Evolutionary conservation across 2,329 filamentous ascomycete genomes (phyloP).

Genomic region (Alternaria angustiovoidea): DNA sequence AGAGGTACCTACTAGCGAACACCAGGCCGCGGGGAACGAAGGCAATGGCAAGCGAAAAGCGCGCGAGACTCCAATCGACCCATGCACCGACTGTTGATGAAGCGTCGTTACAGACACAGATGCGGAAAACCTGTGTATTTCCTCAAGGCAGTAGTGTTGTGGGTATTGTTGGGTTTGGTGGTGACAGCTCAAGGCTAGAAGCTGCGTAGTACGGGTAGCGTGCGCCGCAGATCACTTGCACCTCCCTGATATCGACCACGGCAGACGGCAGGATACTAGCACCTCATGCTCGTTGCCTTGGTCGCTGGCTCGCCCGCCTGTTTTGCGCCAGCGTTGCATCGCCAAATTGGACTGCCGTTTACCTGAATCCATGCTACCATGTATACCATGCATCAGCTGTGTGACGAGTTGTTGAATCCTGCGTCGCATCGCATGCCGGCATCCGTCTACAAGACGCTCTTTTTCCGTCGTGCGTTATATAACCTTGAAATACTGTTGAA

Average conservation of each 20-base stretch:
- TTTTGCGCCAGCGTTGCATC: background rate
- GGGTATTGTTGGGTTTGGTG: slow-evolving; percentile 19
- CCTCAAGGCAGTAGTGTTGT: slow-evolving; percentile 11
- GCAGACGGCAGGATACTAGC: background rate
- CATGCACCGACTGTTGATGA: slow-evolving; percentile 26
- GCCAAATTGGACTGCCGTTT: background rate
- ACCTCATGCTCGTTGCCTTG: no score
- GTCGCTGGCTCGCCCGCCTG: no score
- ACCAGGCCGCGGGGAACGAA: slow-evolving; percentile 13
- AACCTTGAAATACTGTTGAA: background rate
- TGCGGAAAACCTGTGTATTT: slow-evolving; percentile 2
- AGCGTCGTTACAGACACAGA: slow-evolving; percentile 29
- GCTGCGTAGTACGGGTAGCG: slow-evolving; percentile 19
- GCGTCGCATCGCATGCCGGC: background rate
- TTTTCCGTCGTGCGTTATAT: background rate
- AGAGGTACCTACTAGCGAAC: slow-evolving; percentile 34
- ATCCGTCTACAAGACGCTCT: background rate
- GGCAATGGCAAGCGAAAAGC: slow-evolving; percentile 25
- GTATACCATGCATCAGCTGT: background rate
- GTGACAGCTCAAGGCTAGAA: slow-evolving; percentile 18
- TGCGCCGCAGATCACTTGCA: slow-evolving; percentile 15
- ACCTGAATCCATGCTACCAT: no score
- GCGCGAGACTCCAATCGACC: slow-evolving; percentile 16
- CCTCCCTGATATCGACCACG: slow-evolving; percentile 9
- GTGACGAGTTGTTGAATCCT: background rate